Evolutionary conservation across 2,329 filamentous ascomycete species (phyloP).

Genomic region (Tolypocladium album): DNA sequence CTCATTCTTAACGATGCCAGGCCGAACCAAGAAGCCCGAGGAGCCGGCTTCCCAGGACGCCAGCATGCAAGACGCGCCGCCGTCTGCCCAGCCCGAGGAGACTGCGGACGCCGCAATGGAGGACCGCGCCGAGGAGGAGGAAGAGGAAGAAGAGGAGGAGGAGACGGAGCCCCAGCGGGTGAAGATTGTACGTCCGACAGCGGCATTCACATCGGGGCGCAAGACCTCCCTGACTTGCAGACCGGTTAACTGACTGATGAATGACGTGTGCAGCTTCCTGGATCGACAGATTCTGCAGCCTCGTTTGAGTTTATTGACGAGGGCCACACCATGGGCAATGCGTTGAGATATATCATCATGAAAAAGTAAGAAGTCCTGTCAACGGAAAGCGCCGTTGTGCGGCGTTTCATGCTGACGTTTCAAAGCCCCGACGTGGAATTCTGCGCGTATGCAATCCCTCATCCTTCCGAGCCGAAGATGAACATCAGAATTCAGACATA

Average conservation of each 20-base stretch:
- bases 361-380: conserved; percentile 65
- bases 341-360: conserved; percentile 90
- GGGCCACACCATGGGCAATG: conserved; percentile 92
- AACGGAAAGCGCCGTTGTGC: background rate
- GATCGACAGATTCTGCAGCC: conserved; percentile 76
- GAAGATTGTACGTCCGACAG: conserved; percentile 40
- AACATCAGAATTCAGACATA: conserved; percentile 96
- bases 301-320: conserved; percentile 93
- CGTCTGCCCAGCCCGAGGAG: conserved; percentile 23
- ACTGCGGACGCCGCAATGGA: conserved; percentile 22
- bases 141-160: conserved; percentile 35
- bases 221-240: conserved; percentile 3
- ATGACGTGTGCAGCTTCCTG: conserved; percentile 56
- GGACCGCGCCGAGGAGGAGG: conserved; percentile 20
- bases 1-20: conserved; percentile 22
- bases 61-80: conserved; percentile 34
- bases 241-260: conserved; percentile 1
- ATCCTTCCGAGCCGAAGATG: conserved; percentile 94
- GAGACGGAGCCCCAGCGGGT: conserved; percentile 45
- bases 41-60: conserved; percentile 20
- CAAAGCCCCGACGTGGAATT: conserved; percentile 88
- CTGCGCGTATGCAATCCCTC: conserved; percentile 94
- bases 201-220: background rate
- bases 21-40: conserved; percentile 25
- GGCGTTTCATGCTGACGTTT: conserved; percentile 4